Percentiles rank a stretch among this genome's conserved stretches.
These are phyloP conservation scores for Lepidium didymum DNA, from an alignment of 345 rosid species.

Conservation along the genomic window DNA sequence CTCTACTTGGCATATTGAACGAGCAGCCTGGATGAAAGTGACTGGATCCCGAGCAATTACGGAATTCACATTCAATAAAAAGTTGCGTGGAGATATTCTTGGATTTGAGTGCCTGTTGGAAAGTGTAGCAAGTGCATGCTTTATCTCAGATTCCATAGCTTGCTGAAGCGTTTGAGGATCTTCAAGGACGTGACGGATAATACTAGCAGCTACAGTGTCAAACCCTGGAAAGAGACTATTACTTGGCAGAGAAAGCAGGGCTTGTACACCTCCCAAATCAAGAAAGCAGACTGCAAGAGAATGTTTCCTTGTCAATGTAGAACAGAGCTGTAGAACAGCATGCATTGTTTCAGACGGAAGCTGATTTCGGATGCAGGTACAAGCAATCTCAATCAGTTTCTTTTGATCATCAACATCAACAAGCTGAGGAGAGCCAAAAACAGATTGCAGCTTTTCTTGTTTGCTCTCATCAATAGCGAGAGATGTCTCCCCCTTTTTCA, in stretches of 20 bases:
- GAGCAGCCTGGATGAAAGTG: slow-evolving; percentile 75
- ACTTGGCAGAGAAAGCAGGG: slow-evolving; percentile 78
- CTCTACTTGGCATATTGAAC: slow-evolving; percentile 82
- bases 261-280: slow-evolving; percentile 73
- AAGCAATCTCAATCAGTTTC: slow-evolving; percentile 81
- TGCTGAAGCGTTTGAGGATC: slow-evolving; percentile 96
- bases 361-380: slow-evolving; percentile 64
- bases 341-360: slow-evolving; percentile 91
- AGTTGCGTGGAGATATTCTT: slow-evolving; percentile 76
- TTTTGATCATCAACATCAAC: slow-evolving; percentile 59
- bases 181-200: slow-evolving; percentile 85
- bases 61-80: slow-evolving; percentile 57
- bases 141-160: slow-evolving; percentile 96
- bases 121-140: slow-evolving; percentile 65
- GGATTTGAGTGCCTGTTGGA: slow-evolving; percentile 80
- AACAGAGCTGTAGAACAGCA: slow-evolving; percentile 83
- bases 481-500: slow-evolving; percentile 42
- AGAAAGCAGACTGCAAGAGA: slow-evolving; percentile 76
- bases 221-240: slow-evolving; percentile 88
- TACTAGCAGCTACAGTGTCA: slow-evolving; percentile 78
- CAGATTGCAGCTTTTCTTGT: slow-evolving; percentile 51
- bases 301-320: slow-evolving; percentile 80
- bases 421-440: slow-evolving; percentile 44
- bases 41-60: slow-evolving; percentile 84
- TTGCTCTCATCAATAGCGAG: slow-evolving; percentile 63